These are phyloP conservation scores for Scleroderma citrinum DNA, from an alignment of 768 basidiomycete species.

Conservation along the genomic window DNA sequence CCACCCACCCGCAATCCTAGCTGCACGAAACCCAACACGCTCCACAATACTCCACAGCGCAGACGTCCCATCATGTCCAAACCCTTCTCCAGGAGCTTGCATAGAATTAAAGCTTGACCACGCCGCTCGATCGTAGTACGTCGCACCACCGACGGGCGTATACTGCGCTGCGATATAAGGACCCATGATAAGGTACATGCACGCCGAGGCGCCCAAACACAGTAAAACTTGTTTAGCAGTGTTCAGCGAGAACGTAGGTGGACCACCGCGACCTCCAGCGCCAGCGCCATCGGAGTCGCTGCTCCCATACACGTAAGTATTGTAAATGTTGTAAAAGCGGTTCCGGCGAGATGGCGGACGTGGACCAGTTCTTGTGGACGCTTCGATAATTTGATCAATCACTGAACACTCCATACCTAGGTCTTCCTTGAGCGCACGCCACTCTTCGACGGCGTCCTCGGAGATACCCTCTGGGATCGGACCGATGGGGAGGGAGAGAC, in stretches of 20 bases:
- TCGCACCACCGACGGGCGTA: constrained; percentile 56
- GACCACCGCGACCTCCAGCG: constrained; percentile 6
- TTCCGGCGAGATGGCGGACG: constrained; percentile 34
- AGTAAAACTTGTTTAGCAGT: constrained; percentile 45
- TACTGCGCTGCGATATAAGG: constrained; percentile 55
- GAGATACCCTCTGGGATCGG: constrained; percentile 50
- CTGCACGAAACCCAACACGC: constrained; percentile 68
- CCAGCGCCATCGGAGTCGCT: constrained; percentile 33
- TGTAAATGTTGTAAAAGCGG: constrained; percentile 83
- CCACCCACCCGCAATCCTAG: constrained; percentile 71
- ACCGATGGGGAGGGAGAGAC: constrained; percentile 41
- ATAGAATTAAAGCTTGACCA: constrained; percentile 78
- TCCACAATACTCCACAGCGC: constrained; percentile 68
- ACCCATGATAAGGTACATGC: constrained; percentile 54
- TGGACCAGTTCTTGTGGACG: constrained; percentile 28
- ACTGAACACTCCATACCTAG: constrained; percentile 72
- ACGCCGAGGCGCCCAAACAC: constrained; percentile 57
- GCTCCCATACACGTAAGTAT: constrained; percentile 55
- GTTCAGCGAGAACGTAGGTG: constrained; percentile 25
- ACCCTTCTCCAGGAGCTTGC: constrained; percentile 66
- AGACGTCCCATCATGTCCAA: constrained; percentile 50
- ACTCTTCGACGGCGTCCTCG: constrained; percentile 64
- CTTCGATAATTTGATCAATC: constrained; percentile 63
- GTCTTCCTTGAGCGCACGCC: constrained; percentile 75
- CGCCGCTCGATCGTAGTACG: constrained; percentile 69